A percentile compares a stretch with the other conserved stretches of the same genome.
Evolutionary conservation across 495 filamentous ascomycete genomes (phyloP).

Genomic region (Penicillium malachiteum): DNA sequence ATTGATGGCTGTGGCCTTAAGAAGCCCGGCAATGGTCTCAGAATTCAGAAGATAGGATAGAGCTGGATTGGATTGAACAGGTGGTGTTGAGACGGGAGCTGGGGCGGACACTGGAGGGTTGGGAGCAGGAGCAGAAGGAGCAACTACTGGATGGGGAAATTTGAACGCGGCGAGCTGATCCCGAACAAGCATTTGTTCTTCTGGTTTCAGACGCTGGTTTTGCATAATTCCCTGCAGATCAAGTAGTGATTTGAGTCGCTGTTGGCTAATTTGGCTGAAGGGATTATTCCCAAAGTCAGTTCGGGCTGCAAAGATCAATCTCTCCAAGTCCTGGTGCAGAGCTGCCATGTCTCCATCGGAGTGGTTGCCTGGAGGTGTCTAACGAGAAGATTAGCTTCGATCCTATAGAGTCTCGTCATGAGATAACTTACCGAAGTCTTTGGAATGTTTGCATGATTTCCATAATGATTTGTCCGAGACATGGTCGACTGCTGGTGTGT

Average conservation of each 20-base stretch:
- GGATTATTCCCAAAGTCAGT: conserved; percentile 70
- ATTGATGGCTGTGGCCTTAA: conserved; percentile 47
- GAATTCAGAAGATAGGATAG: conserved; percentile 48
- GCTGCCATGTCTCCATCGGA: conserved; percentile 55
- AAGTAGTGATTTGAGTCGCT: conserved; percentile 78
- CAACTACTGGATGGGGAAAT: conserved; percentile 26
- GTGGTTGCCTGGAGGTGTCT: conserved; percentile 37
- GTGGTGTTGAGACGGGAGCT: conserved; percentile 29
- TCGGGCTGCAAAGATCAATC: conserved; percentile 67
- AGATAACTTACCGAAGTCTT: conserved; percentile 32
- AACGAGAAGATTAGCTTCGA: too few species aligned
- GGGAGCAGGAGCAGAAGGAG: conserved; percentile 15
- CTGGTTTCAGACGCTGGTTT: conserved; percentile 72
- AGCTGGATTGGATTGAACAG: conserved; percentile 30
- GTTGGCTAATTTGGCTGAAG: conserved; percentile 69
- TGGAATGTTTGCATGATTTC: conserved; percentile 36
- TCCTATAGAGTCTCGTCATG: neutral
- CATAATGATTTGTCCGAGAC: conserved; percentile 33
- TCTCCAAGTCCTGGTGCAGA: conserved; percentile 78
- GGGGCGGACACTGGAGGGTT: conserved; percentile 25
- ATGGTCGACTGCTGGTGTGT: conserved; percentile 65
- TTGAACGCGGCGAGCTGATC: conserved; percentile 74
- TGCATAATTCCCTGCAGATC: conserved; percentile 81
- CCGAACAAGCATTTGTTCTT: conserved; percentile 76
- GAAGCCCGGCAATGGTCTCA: conserved; percentile 49